Evolutionary conservation across 2,329 filamentous ascomycete species (phyloP).

Genomic region (Fusarium stilboides): DNA sequence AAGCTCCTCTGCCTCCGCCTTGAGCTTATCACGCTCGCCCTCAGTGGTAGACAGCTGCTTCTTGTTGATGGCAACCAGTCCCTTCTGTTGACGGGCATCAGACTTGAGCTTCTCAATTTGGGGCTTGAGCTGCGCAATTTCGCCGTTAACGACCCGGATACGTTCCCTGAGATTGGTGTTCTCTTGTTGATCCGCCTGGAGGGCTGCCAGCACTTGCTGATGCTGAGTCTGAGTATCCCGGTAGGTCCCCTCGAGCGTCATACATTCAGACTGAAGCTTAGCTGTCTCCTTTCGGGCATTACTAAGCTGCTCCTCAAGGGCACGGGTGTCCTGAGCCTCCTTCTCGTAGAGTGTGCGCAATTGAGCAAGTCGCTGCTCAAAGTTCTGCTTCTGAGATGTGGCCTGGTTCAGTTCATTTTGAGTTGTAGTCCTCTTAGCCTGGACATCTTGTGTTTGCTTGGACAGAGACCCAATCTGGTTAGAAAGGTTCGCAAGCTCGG

Average conservation of each 20-base stretch:
- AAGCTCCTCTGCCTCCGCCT: conserved; percentile 81
- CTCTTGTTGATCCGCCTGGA: conserved; percentile 91
- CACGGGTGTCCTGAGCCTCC: conserved; percentile 88
- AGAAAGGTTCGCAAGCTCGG: conserved; percentile 94
- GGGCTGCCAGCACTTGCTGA: conserved; percentile 78
- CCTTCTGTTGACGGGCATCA: conserved; percentile 95
- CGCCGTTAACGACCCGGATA: conserved; percentile 85
- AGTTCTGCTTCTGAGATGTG: conserved; percentile 90
- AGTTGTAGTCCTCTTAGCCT: conserved; percentile 82
- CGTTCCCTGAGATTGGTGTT: conserved; percentile 89
- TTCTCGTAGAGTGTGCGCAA: conserved; percentile 92
- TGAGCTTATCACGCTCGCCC: conserved; percentile 88
- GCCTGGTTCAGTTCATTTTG: conserved; percentile 88
- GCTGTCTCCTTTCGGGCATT: conserved; percentile 84
- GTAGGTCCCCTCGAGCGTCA: conserved; percentile 84
- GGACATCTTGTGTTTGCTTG: conserved; percentile 94
- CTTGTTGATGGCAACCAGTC: conserved; percentile 97
- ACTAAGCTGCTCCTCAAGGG: conserved; percentile 86
- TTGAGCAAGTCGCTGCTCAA: conserved; percentile 89
- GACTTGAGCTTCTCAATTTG: conserved; percentile 94
- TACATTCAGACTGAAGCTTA: conserved; percentile 87
- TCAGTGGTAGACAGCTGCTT: conserved; percentile 95
- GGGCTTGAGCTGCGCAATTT: conserved; percentile 87
- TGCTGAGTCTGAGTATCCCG: conserved; percentile 89
- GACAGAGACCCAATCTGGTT: conserved; percentile 94